Evolutionary conservation across 1,284 basidiomycete genomes (phyloP), one percentile per base, ranked within the genome.

Genomic region (Pseudozyma sp.): DNA sequence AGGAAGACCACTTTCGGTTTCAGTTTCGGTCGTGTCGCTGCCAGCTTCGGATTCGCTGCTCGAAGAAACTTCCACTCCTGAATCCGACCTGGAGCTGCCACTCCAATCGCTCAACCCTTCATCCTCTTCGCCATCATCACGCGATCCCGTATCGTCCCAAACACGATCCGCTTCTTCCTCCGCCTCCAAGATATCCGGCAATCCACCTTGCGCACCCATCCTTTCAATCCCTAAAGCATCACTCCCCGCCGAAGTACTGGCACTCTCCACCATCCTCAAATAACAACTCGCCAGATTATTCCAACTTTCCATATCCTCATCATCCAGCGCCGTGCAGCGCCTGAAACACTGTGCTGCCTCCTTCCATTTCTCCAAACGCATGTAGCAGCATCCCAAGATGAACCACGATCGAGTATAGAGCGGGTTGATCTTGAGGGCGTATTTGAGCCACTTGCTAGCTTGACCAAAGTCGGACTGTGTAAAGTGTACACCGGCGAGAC

Each of bases 221-320:
- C 63, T 38, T 55, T 76, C 65, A 35, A 75, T 60, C 18, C 67
- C 74, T n/a, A 66, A 54, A 14, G 60, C 66, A 18, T 67, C 70
- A 34, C 43, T 40, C 11, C 36, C 64, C 48, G 73, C 35, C 49
- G 66, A 12, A 11, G 18, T 44, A 39, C 52, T 57, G 38, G 70
- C 70, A 10, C 56, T 59, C 44, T 76, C 74, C 21, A 79, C 77
- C 78, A 85, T 79, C 7, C 80, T 61, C 51, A 99, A 89, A 85
- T 98, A 97, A 80, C 95, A 92, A 71, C 92, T 95, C 21, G 96
- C 97, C 58, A 99, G 87, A 85, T 99, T 99, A 84, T 92, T 97
- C 97, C 97, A 99, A 74, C 94, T 95, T 88, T 99, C 96, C 4
- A 90, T 93, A 82, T 99, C 95, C 78, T 99, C 96, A 69, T 96